These are phyloP conservation scores for Kregervanrija pseudodelftensis DNA, from an alignment of 805 yeast genomes.

Conservation along the genomic window DNA sequence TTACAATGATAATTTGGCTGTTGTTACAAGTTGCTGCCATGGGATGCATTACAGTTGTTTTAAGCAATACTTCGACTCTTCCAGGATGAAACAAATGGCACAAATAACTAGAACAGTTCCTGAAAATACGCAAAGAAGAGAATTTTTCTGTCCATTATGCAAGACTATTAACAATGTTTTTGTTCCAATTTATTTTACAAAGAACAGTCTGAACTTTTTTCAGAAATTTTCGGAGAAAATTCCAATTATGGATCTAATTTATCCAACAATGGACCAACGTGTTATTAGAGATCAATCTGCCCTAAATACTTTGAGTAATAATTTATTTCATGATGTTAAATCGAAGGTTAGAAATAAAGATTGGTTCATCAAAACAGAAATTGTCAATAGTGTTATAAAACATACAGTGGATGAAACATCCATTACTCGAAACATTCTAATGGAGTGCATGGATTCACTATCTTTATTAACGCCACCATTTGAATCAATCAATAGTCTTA, in stretches of 20 bases:
- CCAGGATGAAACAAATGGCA: constrained; percentile 43
- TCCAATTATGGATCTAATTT: constrained; percentile 1
- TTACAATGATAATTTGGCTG: constrained; percentile 35
- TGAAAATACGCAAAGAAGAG: constrained; percentile 61
- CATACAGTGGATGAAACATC: constrained; percentile 11
- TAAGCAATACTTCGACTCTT: constrained; percentile 51
- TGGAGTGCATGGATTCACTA: constrained; percentile 17
- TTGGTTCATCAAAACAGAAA: constrained; percentile 23
- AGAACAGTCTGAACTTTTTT: constrained; percentile 29
- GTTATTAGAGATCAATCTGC: constrained; percentile 4
- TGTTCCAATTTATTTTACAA: constrained; percentile 63
- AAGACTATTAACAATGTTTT: constrained; percentile 80
- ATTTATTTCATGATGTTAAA: constrained; percentile 17
- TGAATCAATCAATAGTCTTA: constrained; percentile 23
- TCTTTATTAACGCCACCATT: constrained; percentile 23
- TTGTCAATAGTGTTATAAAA: constrained; percentile 6
- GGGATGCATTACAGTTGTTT: constrained; percentile 85
- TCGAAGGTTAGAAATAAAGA: constrained; percentile 18
- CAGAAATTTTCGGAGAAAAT: constrained; percentile 10
- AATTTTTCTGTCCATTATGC: constrained; percentile 86
- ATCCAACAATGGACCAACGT: constrained; percentile 7
- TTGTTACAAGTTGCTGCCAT: constrained; percentile 82
- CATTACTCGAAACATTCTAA: constrained; percentile 19
- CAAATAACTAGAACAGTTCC: constrained; percentile 82
- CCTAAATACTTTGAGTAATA: constrained; percentile 14